A percentile compares a stretch with the other conserved stretches of the same genome.
Evolutionary conservation across 2,329 filamentous ascomycete species (phyloP).

Genomic region (Aspergillus hortae): DNA sequence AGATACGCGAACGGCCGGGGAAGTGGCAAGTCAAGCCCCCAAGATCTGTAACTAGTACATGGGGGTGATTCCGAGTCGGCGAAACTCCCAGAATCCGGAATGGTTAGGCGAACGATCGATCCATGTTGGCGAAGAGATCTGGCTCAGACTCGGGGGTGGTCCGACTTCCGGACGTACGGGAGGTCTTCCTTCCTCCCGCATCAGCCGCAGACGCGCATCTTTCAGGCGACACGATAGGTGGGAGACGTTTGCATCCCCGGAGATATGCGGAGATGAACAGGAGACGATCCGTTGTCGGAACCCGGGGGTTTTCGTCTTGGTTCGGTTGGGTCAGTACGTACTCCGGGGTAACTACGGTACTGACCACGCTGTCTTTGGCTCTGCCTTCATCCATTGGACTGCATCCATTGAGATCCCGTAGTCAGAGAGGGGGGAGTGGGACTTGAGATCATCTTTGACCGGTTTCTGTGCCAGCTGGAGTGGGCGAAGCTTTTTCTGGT

Average conservation of each 20-base stretch:
- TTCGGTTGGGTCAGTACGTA: too few relatives aligned
- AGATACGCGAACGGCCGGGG: constrained; percentile 8
- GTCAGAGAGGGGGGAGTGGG: neutral
- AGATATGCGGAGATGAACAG: neutral
- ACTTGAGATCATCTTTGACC: constrained; percentile 2
- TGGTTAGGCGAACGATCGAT: too few relatives aligned
- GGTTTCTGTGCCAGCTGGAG: neutral
- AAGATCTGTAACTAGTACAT: neutral
- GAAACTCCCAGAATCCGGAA: too few relatives aligned
- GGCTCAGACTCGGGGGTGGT: neutral
- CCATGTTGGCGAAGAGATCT: neutral
- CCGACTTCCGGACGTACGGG: neutral
- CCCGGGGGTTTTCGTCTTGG: neutral
- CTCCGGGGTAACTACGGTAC: too few relatives aligned
- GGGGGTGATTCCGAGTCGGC: neutral
- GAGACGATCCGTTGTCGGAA: neutral
- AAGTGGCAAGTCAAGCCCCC: neutral
- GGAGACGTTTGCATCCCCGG: neutral
- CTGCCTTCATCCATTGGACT: too few relatives aligned
- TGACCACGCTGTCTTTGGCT: too few relatives aligned
- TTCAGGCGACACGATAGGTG: neutral
- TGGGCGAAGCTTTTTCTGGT: constrained; percentile 6
- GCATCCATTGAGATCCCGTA: too few relatives aligned
- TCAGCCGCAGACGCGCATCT: neutral
- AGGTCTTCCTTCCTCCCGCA: neutral